These are phyloP conservation scores for Fusarium fracticaudum DNA, from an alignment of 2,329 filamentous ascomycete genomes.

Conservation along the genomic window DNA sequence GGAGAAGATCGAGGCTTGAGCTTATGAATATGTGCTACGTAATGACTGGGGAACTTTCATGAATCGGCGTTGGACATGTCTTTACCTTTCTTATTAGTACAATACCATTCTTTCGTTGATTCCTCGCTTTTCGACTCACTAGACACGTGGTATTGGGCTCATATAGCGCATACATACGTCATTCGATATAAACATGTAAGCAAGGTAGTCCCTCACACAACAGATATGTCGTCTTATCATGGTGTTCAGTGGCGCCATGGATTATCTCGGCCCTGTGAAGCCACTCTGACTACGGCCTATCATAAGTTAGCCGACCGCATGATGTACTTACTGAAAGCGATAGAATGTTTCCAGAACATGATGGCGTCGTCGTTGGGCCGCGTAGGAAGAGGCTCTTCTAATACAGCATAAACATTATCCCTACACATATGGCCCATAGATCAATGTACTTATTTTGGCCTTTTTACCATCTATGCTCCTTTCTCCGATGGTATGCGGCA, in stretches of 20 bases:
- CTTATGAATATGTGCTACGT: background rate
- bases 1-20: conserved; percentile 30
- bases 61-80: background rate
- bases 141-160: too few relatives aligned
- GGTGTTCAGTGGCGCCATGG: background rate
- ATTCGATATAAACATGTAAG: too few relatives aligned
- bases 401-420: too few relatives aligned
- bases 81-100: background rate
- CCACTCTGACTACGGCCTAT: background rate
- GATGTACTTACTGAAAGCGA: fast-evolving
- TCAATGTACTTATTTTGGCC: too few relatives aligned
- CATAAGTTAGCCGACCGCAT: background rate
- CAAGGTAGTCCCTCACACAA: background rate
- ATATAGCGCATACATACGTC: fast-evolving
- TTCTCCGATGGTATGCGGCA: too few relatives aligned
- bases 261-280: too few relatives aligned
- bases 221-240: background rate
- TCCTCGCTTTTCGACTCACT: fast-evolving
- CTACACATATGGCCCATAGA: too few relatives aligned
- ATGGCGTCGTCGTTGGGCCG: background rate
- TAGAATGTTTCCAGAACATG: background rate
- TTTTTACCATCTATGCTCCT: too few relatives aligned
- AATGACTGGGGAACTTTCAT: background rate
- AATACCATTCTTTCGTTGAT: background rate
- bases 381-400: background rate